Conservation (phyloP, 768 basidiomycete genomes). For the Mycena maculata region DNA sequence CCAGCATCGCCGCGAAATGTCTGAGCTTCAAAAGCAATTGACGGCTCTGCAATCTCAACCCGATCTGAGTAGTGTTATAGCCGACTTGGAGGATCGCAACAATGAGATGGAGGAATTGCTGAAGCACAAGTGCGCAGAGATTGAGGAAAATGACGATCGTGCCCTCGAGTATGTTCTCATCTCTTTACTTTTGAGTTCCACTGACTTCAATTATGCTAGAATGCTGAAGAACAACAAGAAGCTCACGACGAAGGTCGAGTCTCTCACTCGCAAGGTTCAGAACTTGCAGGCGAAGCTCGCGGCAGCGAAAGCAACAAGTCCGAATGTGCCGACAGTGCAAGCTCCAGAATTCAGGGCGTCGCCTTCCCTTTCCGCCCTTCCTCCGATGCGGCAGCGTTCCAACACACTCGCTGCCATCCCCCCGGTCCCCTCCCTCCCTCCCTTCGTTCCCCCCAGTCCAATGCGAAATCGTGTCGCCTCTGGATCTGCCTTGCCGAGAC, state of each 20-base stretch:
- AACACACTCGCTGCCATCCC: constrained; percentile 40
- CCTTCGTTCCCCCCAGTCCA: constrained; percentile 22
- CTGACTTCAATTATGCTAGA: constrained; percentile 49
- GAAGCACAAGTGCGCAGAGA: constrained; percentile 76
- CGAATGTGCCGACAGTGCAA: constrained; percentile 27
- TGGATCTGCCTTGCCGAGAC: constrained; percentile 53
- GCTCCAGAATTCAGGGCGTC: constrained; percentile 30
- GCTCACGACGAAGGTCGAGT: constrained; percentile 74
- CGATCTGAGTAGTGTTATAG: constrained; percentile 64
- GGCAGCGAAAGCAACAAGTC: constrained; percentile 57
- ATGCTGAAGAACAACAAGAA: constrained; percentile 87
- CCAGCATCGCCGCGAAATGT: constrained; percentile 74
- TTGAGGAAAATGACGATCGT: constrained; percentile 87
- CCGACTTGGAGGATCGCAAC: constrained; percentile 75
- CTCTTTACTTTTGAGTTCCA: background rate
- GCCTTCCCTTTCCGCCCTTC: constrained; percentile 20
- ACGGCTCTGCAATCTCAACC: constrained; percentile 62
- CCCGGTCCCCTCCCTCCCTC: constrained; percentile 29
- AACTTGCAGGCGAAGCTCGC: constrained; percentile 75
- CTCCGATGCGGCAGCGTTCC: constrained; percentile 44
- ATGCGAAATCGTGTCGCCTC: constrained; percentile 52
- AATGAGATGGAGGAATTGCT: constrained; percentile 82
- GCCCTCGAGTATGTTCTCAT: constrained; percentile 73
- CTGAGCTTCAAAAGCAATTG: constrained; percentile 69
- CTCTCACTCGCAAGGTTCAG: constrained; percentile 78